Evolutionary conservation across 2,329 filamentous ascomycete genomes (phyloP).

Genomic region (Talaromyces sp.): DNA sequence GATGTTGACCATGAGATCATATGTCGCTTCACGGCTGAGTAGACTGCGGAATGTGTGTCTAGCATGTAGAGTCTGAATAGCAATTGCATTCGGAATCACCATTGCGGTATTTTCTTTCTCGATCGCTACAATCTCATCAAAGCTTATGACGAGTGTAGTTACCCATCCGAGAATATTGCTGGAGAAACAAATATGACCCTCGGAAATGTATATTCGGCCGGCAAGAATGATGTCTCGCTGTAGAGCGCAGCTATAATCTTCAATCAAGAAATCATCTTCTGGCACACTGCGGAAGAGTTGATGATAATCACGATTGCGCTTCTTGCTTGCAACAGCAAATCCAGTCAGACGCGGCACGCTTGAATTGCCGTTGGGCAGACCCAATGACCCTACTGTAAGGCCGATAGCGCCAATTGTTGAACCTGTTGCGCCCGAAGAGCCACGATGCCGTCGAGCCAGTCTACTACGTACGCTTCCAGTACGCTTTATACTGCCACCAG

Average conservation of each 20-base stretch:
- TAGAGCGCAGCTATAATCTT: constrained; percentile 95
- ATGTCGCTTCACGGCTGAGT: constrained; percentile 89
- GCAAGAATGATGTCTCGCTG: constrained; percentile 94
- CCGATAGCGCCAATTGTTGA: constrained; percentile 69
- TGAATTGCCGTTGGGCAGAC: constrained; percentile 56
- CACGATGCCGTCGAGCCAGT: constrained; percentile 68
- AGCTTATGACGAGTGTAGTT: constrained; percentile 94
- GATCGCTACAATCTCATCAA: constrained; percentile 94
- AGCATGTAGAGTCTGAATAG: constrained; percentile 92
- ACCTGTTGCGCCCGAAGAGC: constrained; percentile 70
- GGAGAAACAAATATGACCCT: constrained; percentile 96
- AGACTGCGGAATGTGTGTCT: constrained; percentile 96
- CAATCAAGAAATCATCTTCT: constrained; percentile 95
- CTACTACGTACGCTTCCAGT: constrained; percentile 66
- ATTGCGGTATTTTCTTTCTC: constrained; percentile 96
- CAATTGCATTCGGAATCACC: constrained; percentile 94
- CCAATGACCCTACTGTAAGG: constrained; percentile 66
- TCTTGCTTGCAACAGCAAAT: constrained; percentile 93
- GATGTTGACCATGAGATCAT: constrained; percentile 94
- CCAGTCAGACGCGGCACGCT: constrained; percentile 77
- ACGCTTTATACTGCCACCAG: constrained; percentile 49
- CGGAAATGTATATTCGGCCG: constrained; percentile 89
- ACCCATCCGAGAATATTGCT: constrained; percentile 99
- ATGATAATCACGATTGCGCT: constrained; percentile 94
- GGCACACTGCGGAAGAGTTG: constrained; percentile 91